Percentiles rank a stretch among this genome's conserved stretches.
These are phyloP conservation scores for Breynia disticha DNA, from an alignment of 441 rosid genomes.

Conservation along the genomic window DNA sequence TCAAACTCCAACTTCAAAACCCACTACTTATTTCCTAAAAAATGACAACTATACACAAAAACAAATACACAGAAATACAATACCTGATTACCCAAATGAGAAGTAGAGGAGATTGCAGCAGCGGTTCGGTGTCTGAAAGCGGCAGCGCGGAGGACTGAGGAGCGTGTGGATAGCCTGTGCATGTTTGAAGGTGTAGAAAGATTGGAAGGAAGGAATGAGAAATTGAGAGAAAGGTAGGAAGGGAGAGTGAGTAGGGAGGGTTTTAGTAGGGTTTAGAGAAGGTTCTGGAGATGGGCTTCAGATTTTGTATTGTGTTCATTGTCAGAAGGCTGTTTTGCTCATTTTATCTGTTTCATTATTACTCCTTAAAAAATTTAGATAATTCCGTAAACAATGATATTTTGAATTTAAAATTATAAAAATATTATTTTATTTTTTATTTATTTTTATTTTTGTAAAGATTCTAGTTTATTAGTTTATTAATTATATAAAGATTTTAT, in stretches of 20 bases:
- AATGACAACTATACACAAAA: background rate
- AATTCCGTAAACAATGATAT: no score
- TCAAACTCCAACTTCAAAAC: background rate
- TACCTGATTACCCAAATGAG: constrained; percentile 30
- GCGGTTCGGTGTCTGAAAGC: constrained; percentile 26
- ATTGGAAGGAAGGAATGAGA: background rate
- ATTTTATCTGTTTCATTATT: no score
- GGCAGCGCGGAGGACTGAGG: constrained; percentile 35
- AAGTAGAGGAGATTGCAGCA: constrained; percentile 26
- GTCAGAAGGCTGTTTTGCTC: no score
- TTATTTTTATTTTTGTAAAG: no score
- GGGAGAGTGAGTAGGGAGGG: constrained; percentile 45
- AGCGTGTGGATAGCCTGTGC: constrained; percentile 62
- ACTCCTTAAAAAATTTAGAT: no score
- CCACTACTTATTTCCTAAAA: background rate
- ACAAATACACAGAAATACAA: background rate
- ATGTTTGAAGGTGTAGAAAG: constrained; percentile 19
- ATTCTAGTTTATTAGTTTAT: no score
- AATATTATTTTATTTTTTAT: no score
- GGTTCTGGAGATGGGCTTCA: constrained; percentile 46
- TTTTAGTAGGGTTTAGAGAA: constrained; percentile 35
- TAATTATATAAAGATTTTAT: no score
- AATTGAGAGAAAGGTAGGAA: background rate
- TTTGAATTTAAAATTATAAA: no score
- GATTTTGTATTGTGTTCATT: no score